These are phyloP conservation scores for Incumbomyces lentus DNA, from an alignment of 2,329 filamentous ascomycete genomes.

Conservation along the genomic window DNA sequence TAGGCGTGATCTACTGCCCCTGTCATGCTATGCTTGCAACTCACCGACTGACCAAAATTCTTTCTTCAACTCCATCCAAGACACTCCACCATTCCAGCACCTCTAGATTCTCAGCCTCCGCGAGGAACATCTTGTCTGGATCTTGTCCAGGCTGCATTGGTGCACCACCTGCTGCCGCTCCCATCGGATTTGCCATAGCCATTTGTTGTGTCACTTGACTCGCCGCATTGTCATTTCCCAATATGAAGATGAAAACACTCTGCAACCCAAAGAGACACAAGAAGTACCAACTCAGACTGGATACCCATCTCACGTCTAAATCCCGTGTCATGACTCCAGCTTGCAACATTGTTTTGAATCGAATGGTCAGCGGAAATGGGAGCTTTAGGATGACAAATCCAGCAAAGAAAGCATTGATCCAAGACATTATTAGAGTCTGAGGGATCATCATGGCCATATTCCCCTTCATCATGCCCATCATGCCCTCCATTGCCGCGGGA, in stretches of 20 bases:
- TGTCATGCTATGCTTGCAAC: background rate
- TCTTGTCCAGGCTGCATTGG: slow-evolving; percentile 90
- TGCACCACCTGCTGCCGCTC: slow-evolving; percentile 34
- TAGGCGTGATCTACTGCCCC: no score
- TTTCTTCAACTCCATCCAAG: slow-evolving; percentile 75
- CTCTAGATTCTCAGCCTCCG: slow-evolving; percentile 87
- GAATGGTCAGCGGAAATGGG: slow-evolving; percentile 92
- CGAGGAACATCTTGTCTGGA: slow-evolving; percentile 87
- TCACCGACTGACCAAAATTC: slow-evolving; percentile 50
- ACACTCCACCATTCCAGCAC: slow-evolving; percentile 92
- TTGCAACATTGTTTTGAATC: slow-evolving; percentile 99
- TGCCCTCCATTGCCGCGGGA: slow-evolving; percentile 93
- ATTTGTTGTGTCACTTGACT: slow-evolving; percentile 63
- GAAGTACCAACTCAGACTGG: slow-evolving; percentile 97
- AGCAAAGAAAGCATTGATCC: slow-evolving; percentile 99
- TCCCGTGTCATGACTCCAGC: slow-evolving; percentile 91
- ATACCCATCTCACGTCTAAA: slow-evolving; percentile 97
- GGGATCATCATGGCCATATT: slow-evolving; percentile 99
- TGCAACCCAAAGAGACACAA: slow-evolving; percentile 93
- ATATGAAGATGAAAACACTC: slow-evolving; percentile 91
- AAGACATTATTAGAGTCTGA: slow-evolving; percentile 98
- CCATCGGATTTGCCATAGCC: slow-evolving; percentile 56
- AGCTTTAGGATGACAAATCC: slow-evolving; percentile 98
- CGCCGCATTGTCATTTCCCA: slow-evolving; percentile 88
- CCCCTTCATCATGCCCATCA: slow-evolving; percentile 99